phyloP scores from a whole-genome alignment of 2,329 filamentous ascomycete species.

The Phoma sp. region DNA sequence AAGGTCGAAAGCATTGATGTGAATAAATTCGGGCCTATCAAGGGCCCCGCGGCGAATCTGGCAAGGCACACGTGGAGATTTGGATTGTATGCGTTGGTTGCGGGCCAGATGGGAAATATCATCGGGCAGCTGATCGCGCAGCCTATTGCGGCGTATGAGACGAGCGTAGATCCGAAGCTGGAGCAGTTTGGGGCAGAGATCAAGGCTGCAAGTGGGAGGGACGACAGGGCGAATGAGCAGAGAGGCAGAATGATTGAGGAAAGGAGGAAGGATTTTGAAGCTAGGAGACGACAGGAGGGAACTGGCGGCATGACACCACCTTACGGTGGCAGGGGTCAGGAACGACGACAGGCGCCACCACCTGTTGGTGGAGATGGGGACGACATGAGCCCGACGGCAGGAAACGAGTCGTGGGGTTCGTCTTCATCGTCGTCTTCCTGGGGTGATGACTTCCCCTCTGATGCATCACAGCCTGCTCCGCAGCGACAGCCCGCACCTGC shows the following conservation, averaged over 20 bases:
- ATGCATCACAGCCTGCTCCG: slow-evolving; percentile 9
- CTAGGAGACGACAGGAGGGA: slow-evolving; percentile 20
- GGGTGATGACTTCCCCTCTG: slow-evolving; percentile 22
- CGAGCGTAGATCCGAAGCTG: slow-evolving; percentile 50
- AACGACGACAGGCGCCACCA: slow-evolving; percentile 15
- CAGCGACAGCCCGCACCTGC: slow-evolving; percentile 15
- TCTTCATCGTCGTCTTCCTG: slow-evolving; percentile 14
- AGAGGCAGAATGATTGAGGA: slow-evolving; percentile 27
- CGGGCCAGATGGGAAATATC: slow-evolving; percentile 40
- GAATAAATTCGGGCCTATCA: slow-evolving; percentile 46
- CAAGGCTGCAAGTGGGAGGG: slow-evolving; percentile 30
- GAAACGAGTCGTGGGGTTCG: slow-evolving; percentile 43
- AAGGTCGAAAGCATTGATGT: slow-evolving; percentile 47
- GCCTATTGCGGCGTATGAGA: slow-evolving; percentile 42
- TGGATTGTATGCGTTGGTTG: slow-evolving; percentile 32
- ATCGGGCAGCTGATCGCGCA: slow-evolving; percentile 43
- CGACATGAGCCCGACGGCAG: slow-evolving; percentile 53
- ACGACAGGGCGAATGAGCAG: slow-evolving; percentile 18
- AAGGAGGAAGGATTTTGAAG: slow-evolving; percentile 27
- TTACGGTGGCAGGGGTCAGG: slow-evolving; percentile 39
- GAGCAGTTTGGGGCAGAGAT: slow-evolving; percentile 49
- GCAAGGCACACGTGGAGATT: slow-evolving; percentile 39
- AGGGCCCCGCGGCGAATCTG: slow-evolving; percentile 42
- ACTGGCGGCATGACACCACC: slow-evolving; percentile 46
- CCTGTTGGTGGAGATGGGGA: slow-evolving; percentile 41